A percentile compares a stretch with the other conserved stretches of the same genome.
Evolutionary conservation across 768 basidiomycete genomes (phyloP).

Genomic region (Tulasnella sp.): DNA sequence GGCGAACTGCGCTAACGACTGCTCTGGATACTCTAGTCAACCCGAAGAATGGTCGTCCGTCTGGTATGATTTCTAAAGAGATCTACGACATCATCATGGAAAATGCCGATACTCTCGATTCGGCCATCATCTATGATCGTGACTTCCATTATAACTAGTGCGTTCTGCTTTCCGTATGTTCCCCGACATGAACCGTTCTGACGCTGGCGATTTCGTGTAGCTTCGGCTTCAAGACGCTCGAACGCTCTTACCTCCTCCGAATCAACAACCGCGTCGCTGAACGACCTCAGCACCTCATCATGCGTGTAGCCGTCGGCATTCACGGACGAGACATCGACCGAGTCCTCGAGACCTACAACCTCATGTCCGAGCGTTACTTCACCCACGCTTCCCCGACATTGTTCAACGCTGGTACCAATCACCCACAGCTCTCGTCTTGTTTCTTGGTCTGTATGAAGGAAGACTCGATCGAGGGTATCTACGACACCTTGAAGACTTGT

Average conservation of each 20-base stretch:
- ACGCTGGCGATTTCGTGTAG: constrained; percentile 26
- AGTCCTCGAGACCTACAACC: constrained; percentile 82
- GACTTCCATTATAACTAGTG: constrained; percentile 97
- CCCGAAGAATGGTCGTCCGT: constrained; percentile 80
- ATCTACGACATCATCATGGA: constrained; percentile 72
- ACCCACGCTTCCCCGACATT: constrained; percentile 96
- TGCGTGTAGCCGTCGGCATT: constrained; percentile 98
- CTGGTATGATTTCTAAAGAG: constrained; percentile 85
- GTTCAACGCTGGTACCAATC: constrained; percentile 95
- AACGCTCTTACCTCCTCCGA: constrained; percentile 92
- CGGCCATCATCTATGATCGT: constrained; percentile 93
- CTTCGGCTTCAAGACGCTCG: constrained; percentile 99
- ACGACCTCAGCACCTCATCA: constrained; percentile 97
- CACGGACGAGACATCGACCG: constrained; percentile 84
- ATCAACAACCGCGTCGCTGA: constrained; percentile 93
- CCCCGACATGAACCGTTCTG: not conserved
- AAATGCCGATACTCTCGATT: constrained; percentile 74
- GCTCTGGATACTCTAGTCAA: constrained; percentile 46
- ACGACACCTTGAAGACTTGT: constrained; percentile 95
- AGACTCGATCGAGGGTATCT: constrained; percentile 98
- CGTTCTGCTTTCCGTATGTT: constrained; percentile 22
- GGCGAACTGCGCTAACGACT: not conserved
- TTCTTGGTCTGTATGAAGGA: constrained; percentile 99
- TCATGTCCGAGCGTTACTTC: constrained; percentile 98
- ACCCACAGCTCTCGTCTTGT: constrained; percentile 89